A percentile compares a stretch with the other conserved stretches of the same genome.
These are phyloP conservation scores for Cadophora gregata DNA, from an alignment of 2,329 filamentous ascomycete genomes.

Conservation along the genomic window DNA sequence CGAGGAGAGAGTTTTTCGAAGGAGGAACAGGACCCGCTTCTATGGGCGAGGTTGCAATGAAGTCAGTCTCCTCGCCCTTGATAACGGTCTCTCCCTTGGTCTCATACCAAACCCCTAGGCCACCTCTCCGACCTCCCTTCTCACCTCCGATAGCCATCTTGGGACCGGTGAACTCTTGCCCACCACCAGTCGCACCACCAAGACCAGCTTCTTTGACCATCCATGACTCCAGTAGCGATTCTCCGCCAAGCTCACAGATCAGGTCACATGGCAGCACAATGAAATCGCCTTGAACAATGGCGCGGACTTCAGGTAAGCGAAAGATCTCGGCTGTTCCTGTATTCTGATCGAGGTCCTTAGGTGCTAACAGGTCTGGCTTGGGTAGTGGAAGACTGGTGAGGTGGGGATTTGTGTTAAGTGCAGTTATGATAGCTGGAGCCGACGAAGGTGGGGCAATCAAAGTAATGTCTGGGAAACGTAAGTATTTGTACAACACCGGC, in stretches of 20 bases:
- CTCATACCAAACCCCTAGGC: constrained; percentile 89
- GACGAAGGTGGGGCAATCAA: constrained; percentile 70
- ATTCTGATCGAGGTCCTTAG: constrained; percentile 76
- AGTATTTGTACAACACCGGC: constrained; percentile 23
- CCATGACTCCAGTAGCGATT: constrained; percentile 86
- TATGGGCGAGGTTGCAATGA: constrained; percentile 79
- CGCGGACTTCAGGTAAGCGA: constrained; percentile 79
- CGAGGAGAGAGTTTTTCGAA: constrained; percentile 68
- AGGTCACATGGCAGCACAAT: constrained; percentile 91
- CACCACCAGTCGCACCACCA: constrained; percentile 61
- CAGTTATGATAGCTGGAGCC: constrained; percentile 68
- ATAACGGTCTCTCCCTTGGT: constrained; percentile 78
- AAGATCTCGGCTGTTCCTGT: constrained; percentile 91
- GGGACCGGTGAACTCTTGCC: constrained; percentile 48
- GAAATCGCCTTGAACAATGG: constrained; percentile 84
- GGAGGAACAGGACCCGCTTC: constrained; percentile 61
- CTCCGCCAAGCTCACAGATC: constrained; percentile 86
- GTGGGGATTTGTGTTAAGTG: constrained; percentile 78
- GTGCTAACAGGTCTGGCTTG: constrained; percentile 77
- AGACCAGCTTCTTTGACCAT: constrained; percentile 82
- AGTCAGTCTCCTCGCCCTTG: constrained; percentile 93
- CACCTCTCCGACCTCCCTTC: constrained; percentile 70
- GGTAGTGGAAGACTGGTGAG: constrained; percentile 76
- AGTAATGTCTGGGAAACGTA: constrained; percentile 58
- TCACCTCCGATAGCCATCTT: constrained; percentile 60